Evolutionary conservation across 148 eudicot genomes (phyloP).

Genomic region (Polygonum maritimum): DNA sequence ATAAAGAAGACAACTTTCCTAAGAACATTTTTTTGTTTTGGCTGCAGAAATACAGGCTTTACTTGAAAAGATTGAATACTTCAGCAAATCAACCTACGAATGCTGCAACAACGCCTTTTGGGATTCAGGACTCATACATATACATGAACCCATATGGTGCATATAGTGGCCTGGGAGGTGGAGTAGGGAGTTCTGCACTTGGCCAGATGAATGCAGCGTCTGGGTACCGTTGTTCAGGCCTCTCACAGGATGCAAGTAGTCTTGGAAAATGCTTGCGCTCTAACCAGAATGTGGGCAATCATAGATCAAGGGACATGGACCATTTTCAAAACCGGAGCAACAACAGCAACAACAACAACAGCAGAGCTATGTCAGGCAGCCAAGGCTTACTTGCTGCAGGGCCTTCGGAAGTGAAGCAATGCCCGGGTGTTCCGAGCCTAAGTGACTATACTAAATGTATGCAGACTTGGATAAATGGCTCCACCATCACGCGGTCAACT

Average conservation of each 20-base stretch:
- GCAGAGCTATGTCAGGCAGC: neutral
- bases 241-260: neutral
- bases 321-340: conserved; percentile 16
- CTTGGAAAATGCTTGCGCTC: neutral
- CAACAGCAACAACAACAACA: conserved; percentile 11
- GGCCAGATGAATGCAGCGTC: neutral
- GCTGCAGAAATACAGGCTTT: conserved; percentile 81
- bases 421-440: neutral
- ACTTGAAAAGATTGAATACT: conserved; percentile 53
- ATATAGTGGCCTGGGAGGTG: neutral
- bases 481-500: neutral
- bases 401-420: neutral
- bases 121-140: conserved; percentile 6
- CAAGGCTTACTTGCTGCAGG: neutral
- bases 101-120: conserved; percentile 17
- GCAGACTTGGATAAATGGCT: neutral
- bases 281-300: conserved; percentile 26
- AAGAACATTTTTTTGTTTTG: neutral
- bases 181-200: neutral
- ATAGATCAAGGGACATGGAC: neutral
- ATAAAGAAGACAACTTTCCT: neutral
- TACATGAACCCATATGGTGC: conserved; percentile 8
- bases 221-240: conserved; percentile 3
- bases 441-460: neutral
- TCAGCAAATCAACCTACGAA: conserved; percentile 9